Evolutionary conservation across 2,329 filamentous ascomycete genomes (phyloP), one percentile per base, ranked within the genome.

Genomic region (Penicillium sp.): DNA sequence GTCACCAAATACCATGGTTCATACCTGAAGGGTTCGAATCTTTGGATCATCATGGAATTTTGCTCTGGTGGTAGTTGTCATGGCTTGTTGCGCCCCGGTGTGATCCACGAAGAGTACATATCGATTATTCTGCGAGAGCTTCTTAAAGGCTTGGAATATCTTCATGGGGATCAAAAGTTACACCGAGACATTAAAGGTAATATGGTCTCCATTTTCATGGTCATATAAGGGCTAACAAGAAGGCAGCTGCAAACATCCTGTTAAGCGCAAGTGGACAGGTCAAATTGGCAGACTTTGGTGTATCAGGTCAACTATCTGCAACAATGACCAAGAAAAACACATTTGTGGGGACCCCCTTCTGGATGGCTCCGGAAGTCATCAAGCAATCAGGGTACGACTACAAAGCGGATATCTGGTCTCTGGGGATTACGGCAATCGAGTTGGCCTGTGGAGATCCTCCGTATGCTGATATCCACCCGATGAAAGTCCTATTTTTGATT

Each of bases 291-390:
- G 93, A 99, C 73, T 99, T 99, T 77, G 93, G 93, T 55, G 94
- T 99, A 6, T 97, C 93, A 1, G 93, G 93, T 26, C 94, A 97
- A 76, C 82, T 97, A 22, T 95, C 93, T 9, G 93, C 93, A 6
- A 99, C 93, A 48, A 97, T 97, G 92, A 97, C 93, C 59, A 97
- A 97, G 82, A 97, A 97, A 79, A 97, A 97, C 72, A 97, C 93
- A 0, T 99, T 97, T 73, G 93, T 99, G 29, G 94, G 94, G 31
- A 97, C 93, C 0, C 93, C 94, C 1, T 99, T 97, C 73, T 99
- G 94, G 94, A 99, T 99, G 93, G 93, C 94, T 2, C 93, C 93
- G 11, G 93, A 99, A 76, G 93, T 97, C 53, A 99, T 99, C 74
- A 96, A 96, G 77, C 93, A 99, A 74, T 96, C 92, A 55, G 93